These are phyloP conservation scores for Gryganskiella cystojenkinii DNA, from an alignment of 192 early-diverging fungal genomes.

Conservation along the genomic window DNA sequence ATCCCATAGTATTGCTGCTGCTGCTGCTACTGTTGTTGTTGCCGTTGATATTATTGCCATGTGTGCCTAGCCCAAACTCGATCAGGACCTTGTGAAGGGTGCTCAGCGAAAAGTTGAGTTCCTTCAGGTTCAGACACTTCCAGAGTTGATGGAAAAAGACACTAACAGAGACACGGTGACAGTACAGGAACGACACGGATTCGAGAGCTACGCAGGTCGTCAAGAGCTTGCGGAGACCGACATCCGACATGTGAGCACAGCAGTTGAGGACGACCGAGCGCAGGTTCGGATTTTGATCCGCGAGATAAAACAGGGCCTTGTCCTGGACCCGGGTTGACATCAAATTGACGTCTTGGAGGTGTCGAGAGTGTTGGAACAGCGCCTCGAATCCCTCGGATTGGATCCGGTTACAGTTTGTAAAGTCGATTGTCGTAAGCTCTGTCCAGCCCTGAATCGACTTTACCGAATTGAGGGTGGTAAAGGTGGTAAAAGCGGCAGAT, in stretches of 20 bases:
- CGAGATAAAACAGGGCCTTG: slow-evolving; percentile 8
- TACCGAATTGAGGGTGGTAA: not conserved
- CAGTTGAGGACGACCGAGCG: slow-evolving; percentile 11
- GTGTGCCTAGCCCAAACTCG: slow-evolving; percentile 2
- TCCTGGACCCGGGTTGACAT: slow-evolving; percentile 26
- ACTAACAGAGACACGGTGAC: slow-evolving; percentile 13
- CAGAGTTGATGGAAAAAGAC: slow-evolving; percentile 33
- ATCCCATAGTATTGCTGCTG: not conserved
- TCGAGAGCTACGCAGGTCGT: slow-evolving; percentile 5
- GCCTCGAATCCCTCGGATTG: slow-evolving; percentile 20
- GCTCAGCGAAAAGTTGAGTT: slow-evolving; percentile 25
- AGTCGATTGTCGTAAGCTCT: slow-evolving; percentile 21
- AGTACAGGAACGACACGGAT: slow-evolving; percentile 23
- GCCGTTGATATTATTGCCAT: not conserved
- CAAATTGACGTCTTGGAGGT: slow-evolving; percentile 12
- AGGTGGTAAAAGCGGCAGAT: not conserved
- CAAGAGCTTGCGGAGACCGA: slow-evolving; percentile 7
- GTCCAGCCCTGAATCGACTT: not conserved
- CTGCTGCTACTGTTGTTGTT: not conserved
- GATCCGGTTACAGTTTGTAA: slow-evolving; percentile 34
- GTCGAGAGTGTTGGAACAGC: slow-evolving; percentile 7
- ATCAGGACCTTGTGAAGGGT: slow-evolving; percentile 9
- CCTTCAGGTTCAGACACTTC: slow-evolving; percentile 9
- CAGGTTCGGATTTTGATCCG: slow-evolving; percentile 11
- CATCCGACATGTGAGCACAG: slow-evolving; percentile 14